Base-by-base conservation (phyloP, 345 rosid genomes). In the Eucalyptus cloeziana region DNA sequence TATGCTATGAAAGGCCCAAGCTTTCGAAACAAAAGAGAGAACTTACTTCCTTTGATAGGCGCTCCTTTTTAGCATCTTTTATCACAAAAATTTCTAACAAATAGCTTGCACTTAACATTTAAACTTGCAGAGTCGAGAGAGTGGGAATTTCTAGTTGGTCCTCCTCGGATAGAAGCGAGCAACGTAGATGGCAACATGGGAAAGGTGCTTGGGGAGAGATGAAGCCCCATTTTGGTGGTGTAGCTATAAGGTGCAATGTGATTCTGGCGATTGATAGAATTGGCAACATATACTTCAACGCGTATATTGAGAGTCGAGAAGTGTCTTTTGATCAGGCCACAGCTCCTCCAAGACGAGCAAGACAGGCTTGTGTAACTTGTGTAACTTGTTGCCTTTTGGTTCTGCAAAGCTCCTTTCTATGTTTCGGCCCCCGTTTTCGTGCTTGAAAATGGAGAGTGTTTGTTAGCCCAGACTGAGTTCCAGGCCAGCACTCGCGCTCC, bases 291-390 rank as follows among this genome's bases (percentile, higher is more conserved):
- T 52, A 52, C 24, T 52, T 52, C 56, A 0, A 19, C 10, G 56
- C 56, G 1, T 19, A 52, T 0, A 52, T 0, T 52, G 4, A 3
- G 56, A 52, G 56, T 52, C 24, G 56, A 0, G 56, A 52, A 52
- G 56, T 19, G 56, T 52, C 56, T 52, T 52, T 52, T 2, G 24
- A 52, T 52, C 1, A 52, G 56, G 56, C 24, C 56, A 52, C 56
- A 52, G 56, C 56, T 52, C 56, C 56, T 52, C 56, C 56, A 52
- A 19, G 56, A 52, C 3, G 56, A 52, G 24, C 56, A 52, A 52
- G 56, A 52, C 10, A 7, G 56, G 56, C 0, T 52, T 52, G 24
- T 52, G 56, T 52, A 52, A 52, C 0, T 52, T 52, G 24, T 52
- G 56, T 52, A 52, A 52, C 24, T 52, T 52, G 56, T 52, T 52